Percentiles rank a stretch among this genome's conserved stretches.
Evolutionary conservation across 1,284 basidiomycete species (phyloP).

Genomic region (Leccinum subrobustum): DNA sequence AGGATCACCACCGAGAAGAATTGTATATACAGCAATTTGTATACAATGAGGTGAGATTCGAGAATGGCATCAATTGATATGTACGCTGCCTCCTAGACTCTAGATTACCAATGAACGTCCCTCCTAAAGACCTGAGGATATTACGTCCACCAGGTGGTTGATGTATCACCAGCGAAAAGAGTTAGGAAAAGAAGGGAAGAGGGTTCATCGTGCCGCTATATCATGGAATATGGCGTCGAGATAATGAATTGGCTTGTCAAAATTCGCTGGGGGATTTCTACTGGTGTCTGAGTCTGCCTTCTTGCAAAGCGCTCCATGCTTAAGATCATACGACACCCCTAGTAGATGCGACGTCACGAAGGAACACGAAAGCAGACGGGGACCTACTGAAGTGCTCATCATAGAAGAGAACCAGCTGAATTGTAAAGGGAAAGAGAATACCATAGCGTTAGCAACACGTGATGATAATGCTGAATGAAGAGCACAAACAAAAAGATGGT

Average conservation of each 20-base stretch:
- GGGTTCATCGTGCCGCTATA: neutral
- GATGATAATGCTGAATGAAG: neutral
- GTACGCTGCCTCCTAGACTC: neutral
- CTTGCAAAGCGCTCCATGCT: constrained; percentile 25
- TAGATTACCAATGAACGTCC: neutral
- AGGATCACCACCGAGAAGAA: too few species aligned
- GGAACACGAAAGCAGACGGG: neutral
- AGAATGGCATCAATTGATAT: neutral
- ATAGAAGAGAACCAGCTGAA: constrained; percentile 21
- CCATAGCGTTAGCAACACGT: constrained; percentile 4
- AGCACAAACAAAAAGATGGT: constrained; percentile 19
- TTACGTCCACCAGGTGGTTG: neutral
- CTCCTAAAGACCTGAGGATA: neutral
- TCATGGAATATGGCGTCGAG: neutral
- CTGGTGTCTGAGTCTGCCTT: neutral
- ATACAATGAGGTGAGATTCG: neutral
- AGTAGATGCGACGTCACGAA: neutral
- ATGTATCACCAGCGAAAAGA: neutral
- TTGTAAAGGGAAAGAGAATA: neutral
- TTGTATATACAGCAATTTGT: neutral
- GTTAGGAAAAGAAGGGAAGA: neutral
- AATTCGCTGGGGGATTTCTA: neutral
- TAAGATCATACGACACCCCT: constrained; percentile 24
- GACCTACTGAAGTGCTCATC: constrained; percentile 17
- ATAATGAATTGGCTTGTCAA: constrained; percentile 14